Conservation (phyloP, 495 filamentous ascomycete species). For the Cladorrhinum samala region DNA sequence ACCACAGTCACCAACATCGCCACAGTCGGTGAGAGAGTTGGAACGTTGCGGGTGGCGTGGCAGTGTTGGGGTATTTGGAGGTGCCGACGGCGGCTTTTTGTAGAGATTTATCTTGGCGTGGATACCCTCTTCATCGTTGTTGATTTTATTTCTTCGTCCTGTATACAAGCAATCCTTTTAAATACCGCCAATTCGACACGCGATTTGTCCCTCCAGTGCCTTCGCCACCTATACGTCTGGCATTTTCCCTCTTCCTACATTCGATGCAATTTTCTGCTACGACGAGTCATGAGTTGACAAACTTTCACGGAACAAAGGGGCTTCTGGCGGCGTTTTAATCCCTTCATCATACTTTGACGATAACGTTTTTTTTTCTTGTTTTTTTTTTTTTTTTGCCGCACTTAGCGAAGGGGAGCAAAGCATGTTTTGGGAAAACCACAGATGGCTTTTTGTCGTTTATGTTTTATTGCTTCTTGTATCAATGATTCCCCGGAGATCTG, state of each 20-base stretch:
- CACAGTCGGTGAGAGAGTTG: slow-evolving; percentile 13
- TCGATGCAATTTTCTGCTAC: neutral
- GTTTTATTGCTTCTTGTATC: neutral
- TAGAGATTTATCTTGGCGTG: neutral
- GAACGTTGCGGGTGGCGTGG: slow-evolving; percentile 39
- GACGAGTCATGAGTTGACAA: neutral
- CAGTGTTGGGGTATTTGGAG: slow-evolving; percentile 48
- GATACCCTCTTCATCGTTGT: neutral
- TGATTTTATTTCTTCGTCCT: neutral
- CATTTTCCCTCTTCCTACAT: neutral
- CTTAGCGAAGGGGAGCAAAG: no score
- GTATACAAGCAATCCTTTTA: neutral
- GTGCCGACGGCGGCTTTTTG: slow-evolving; percentile 39
- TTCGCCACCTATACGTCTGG: neutral
- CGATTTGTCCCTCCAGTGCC: neutral
- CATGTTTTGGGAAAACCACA: no score
- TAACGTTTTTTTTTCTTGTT: neutral
- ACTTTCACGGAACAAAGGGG: neutral
- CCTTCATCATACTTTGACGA: neutral
- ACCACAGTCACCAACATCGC: slow-evolving; percentile 6
- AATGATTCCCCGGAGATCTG: neutral
- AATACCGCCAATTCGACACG: neutral
- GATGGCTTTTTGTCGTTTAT: no score
- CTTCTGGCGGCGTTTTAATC: neutral
- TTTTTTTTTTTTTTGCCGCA: neutral